These are phyloP conservation scores for Tetrahymena borealis DNA, from an alignment of 73 alveolate species.

Conservation along the genomic window DNA sequence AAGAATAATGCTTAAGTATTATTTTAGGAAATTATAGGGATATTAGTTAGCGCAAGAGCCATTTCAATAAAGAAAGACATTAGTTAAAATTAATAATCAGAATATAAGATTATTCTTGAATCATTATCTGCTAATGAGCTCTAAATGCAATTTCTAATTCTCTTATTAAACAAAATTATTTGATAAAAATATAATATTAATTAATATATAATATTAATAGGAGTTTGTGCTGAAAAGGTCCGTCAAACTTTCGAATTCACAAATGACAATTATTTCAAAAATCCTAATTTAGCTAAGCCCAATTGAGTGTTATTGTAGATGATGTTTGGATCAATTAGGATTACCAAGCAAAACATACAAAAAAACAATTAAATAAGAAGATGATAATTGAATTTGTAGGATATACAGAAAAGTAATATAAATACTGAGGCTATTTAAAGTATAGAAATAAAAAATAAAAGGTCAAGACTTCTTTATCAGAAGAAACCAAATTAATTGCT, in stretches of 20 bases:
- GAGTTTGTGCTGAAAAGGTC: not conserved
- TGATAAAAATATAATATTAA: not conserved
- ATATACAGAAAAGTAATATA: not conserved
- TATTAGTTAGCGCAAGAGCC: not conserved
- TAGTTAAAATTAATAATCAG: not conserved
- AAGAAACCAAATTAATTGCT: not conserved
- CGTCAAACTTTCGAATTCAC: not conserved
- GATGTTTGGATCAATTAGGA: not conserved
- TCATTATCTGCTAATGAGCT: not conserved
- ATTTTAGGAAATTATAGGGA: not conserved
- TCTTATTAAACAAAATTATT: not conserved
- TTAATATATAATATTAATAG: not conserved
- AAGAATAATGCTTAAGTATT: not conserved
- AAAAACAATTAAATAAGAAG: not conserved
- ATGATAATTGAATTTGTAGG: not conserved
- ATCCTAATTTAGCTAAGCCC: not conserved
- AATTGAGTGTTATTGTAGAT: not conserved
- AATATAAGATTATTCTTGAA: not conserved
- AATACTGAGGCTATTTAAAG: not conserved
- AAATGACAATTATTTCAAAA: not conserved
- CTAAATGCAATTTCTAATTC: not conserved
- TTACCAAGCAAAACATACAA: not conserved
- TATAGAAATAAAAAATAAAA: not conserved
- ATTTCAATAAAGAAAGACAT: not conserved
- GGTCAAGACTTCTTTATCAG: not conserved